Base-by-base conservation (phyloP, 73 alveolate species). In the Effrenium voratum region DNA sequence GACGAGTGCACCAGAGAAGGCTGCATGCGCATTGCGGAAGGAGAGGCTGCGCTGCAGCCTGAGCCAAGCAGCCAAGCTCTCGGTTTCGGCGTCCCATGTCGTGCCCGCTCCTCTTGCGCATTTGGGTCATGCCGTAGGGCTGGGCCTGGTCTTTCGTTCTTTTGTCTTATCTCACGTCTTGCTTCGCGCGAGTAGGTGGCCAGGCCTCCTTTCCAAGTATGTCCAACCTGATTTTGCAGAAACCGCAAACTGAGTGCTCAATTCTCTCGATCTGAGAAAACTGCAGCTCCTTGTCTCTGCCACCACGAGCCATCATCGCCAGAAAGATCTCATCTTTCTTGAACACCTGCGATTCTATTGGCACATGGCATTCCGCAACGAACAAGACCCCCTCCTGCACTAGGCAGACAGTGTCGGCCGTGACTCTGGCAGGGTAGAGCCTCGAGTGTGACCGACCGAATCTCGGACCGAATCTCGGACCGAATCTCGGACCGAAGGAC, bases 41-140 rank as follows among this genome's bases (percentile, higher is more conserved):
- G 82, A 59, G 44, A 59, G 57, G 47, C 94, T 85, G 45, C 94
- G 81, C 45, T 85, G 94, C 41, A 85, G 60, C 94, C 94, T 85
- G n/a, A 60, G 44, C 0, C 30, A 49, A 46, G 28, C 15, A 15
- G 0, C 0, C 72, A 57, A 22, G 72, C 28, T 30, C 16, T 55
- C 68, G 68, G 22, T 12, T n/a, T n/a, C n/a, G 16, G 16, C 72
- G n/a, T 2, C 28, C 16, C 16, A 22, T 55, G 12, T 22, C 22
- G 68, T 55, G 30, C 22, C 30, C 22, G 12, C 68, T 55, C 94
- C 94, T 85, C 94, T 85, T 85, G 24, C 94, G 80, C 81, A 85
- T 59, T 81, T 85, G 94, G n/a, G 94, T 55, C 46, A 85, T 72
- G 28, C 94, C 94, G 44, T 55, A 85, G 45, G 94, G 94, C 75